These are phyloP conservation scores for Nymphaea colorata DNA, from an alignment of 164 flowering plant species.

Conservation along the genomic window DNA sequence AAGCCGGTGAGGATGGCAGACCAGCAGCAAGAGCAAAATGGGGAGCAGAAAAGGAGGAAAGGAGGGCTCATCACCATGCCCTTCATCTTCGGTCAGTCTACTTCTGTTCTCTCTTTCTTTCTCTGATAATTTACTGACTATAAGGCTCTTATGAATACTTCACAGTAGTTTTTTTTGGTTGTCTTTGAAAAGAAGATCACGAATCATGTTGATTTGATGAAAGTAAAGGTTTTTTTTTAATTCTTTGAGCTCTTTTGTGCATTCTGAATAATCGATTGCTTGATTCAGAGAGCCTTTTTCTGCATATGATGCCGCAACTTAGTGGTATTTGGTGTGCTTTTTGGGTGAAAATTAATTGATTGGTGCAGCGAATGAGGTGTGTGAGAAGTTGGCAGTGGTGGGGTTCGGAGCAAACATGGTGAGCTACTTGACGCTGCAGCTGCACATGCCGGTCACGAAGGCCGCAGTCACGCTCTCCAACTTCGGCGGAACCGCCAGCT, in stretches of 20 bases:
- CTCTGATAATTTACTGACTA: background rate
- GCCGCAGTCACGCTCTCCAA: constrained; percentile 93
- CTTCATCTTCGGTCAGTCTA: constrained; percentile 55
- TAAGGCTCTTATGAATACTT: background rate
- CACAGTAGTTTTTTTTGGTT: background rate
- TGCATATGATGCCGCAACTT: background rate
- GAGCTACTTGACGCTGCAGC: constrained; percentile 65
- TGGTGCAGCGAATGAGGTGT: constrained; percentile 63
- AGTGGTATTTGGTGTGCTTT: background rate
- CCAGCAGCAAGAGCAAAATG: constrained; percentile 17
- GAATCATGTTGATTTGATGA: background rate
- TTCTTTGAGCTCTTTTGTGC: background rate
- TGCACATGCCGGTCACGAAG: constrained; percentile 74
- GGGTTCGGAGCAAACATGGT: constrained; percentile 82
- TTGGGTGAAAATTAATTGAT: too few species aligned
- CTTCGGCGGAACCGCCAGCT: constrained; percentile 77
- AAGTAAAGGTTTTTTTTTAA: background rate
- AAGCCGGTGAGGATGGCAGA: background rate
- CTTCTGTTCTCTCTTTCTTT: background rate
- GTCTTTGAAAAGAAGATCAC: too few species aligned
- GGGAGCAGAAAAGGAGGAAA: constrained; percentile 13
- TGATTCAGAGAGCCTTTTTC: background rate
- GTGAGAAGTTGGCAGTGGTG: constrained; percentile 92
- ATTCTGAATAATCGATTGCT: background rate
- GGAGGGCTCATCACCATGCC: constrained; percentile 80